Evolutionary conservation across 1,284 basidiomycete genomes (phyloP).

Genomic region (Cystobasidiaceae sp.): DNA sequence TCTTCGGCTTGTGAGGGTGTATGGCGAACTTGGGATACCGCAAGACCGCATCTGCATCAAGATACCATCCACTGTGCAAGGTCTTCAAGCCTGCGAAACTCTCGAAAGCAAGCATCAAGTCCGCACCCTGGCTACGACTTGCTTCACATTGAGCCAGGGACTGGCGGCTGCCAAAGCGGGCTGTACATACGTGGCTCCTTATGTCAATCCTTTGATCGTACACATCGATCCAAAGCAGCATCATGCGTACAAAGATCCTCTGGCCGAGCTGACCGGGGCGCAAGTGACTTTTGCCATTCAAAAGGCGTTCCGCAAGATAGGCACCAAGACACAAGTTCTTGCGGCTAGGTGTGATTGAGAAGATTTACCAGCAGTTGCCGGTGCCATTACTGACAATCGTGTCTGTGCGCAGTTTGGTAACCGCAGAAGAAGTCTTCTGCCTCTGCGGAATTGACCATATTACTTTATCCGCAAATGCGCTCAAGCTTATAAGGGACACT

Average conservation of each 20-base stretch:
- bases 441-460: slow-evolving; percentile 38
- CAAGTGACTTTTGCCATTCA: slow-evolving; percentile 38
- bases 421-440: slow-evolving; percentile 36
- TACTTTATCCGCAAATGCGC: slow-evolving; percentile 36
- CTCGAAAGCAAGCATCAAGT: slow-evolving; percentile 40
- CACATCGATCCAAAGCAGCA: slow-evolving; percentile 41
- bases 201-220: slow-evolving; percentile 45
- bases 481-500: slow-evolving; percentile 34
- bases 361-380: background rate
- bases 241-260: slow-evolving; percentile 32
- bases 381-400: background rate
- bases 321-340: slow-evolving; percentile 36
- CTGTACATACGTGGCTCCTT: slow-evolving; percentile 43
- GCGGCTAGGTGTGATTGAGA: slow-evolving; percentile 39
- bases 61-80: slow-evolving; percentile 44
- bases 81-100: slow-evolving; percentile 41
- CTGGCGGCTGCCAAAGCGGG: slow-evolving; percentile 43
- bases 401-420: slow-evolving; percentile 35
- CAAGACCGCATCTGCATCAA: slow-evolving; percentile 44
- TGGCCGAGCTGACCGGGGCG: slow-evolving; percentile 38
- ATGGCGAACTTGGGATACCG: slow-evolving; percentile 31
- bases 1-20: slow-evolving; percentile 35
- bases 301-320: slow-evolving; percentile 32
- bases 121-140: slow-evolving; percentile 43
- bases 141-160: slow-evolving; percentile 43